Conservation (phyloP, 176 grass and related monocot genomes). For the Ensete glaucum region DNA sequence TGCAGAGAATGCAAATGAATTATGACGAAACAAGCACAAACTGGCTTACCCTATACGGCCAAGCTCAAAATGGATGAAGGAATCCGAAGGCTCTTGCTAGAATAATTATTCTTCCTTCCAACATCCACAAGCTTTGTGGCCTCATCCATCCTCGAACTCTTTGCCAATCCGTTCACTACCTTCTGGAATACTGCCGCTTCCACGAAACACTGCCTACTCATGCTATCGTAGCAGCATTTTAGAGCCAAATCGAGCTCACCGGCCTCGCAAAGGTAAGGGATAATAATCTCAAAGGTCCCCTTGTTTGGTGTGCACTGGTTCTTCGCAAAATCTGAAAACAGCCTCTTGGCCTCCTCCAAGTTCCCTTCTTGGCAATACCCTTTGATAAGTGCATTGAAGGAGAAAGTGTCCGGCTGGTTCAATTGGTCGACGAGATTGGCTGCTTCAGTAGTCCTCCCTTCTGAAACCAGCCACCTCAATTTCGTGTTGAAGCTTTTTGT, state of each 20-base stretch:
- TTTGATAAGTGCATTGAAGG: constrained; percentile 55
- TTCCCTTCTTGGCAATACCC: constrained; percentile 36
- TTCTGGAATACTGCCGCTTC: constrained; percentile 24
- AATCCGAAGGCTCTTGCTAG: constrained; percentile 23
- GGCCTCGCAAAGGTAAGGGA: constrained; percentile 31
- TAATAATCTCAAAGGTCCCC: constrained; percentile 38
- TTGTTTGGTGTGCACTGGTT: constrained; percentile 30
- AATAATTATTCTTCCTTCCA: constrained; percentile 32
- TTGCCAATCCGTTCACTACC: constrained; percentile 39
- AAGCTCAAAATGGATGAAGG: neutral
- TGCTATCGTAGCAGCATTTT: constrained; percentile 35
- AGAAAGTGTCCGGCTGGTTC: constrained; percentile 36
- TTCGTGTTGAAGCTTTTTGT: constrained; percentile 44
- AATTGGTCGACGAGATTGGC: constrained; percentile 29
- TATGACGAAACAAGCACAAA: too few relatives aligned
- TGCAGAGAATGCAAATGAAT: too few relatives aligned
- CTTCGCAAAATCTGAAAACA: constrained; percentile 41
- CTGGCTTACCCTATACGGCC: neutral
- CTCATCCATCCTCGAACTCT: constrained; percentile 31
- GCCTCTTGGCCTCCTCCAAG: constrained; percentile 35
- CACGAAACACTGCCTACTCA: constrained; percentile 16
- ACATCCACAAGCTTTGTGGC: constrained; percentile 35
- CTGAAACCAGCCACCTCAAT: constrained; percentile 32
- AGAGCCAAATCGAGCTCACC: constrained; percentile 46
- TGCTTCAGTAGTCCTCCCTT: constrained; percentile 31